A percentile compares a stretch with the other conserved stretches of the same genome.
phyloP scores from a whole-genome alignment of 192 early-diverging fungal genomes.

The Coemansia sp. region DNA sequence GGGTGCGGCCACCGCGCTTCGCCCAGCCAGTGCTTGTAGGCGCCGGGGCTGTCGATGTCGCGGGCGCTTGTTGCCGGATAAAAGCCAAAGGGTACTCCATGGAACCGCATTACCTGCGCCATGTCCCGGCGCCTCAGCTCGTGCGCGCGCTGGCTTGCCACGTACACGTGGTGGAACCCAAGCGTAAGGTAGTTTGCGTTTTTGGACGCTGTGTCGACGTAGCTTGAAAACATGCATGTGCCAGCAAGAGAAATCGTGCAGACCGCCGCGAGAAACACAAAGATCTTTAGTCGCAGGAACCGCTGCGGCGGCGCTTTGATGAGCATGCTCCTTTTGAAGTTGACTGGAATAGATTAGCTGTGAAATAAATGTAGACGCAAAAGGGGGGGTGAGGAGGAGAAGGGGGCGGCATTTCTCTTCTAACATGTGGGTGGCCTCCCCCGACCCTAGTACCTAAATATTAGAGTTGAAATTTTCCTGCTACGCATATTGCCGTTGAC shows the following conservation, averaged over 20 bases:
- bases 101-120: conserved; percentile 22
- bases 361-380: not conserved
- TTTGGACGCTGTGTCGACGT: conserved; percentile 17
- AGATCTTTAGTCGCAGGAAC: conserved; percentile 14
- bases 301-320: conserved; percentile 17
- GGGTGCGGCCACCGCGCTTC: conserved; percentile 26
- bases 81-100: conserved; percentile 38
- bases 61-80: conserved; percentile 16
- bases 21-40: conserved; percentile 27
- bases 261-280: conserved; percentile 21
- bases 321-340: conserved; percentile 1
- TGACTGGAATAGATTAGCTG: not conserved
- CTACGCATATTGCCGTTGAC: too few species aligned
- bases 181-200: conserved; percentile 25
- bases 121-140: conserved; percentile 19
- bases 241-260: conserved; percentile 1
- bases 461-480: too few species aligned
- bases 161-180: conserved; percentile 34
- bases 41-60: conserved; percentile 29
- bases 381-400: not conserved
- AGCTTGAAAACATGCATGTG: conserved; percentile 45
- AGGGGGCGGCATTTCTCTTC: too few species aligned
- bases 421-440: too few species aligned
- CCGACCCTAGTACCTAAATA: too few species aligned
- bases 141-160: conserved; percentile 16